These are phyloP conservation scores for Trichoderma gracile DNA, from an alignment of 2,329 filamentous ascomycete genomes.

Conservation along the genomic window DNA sequence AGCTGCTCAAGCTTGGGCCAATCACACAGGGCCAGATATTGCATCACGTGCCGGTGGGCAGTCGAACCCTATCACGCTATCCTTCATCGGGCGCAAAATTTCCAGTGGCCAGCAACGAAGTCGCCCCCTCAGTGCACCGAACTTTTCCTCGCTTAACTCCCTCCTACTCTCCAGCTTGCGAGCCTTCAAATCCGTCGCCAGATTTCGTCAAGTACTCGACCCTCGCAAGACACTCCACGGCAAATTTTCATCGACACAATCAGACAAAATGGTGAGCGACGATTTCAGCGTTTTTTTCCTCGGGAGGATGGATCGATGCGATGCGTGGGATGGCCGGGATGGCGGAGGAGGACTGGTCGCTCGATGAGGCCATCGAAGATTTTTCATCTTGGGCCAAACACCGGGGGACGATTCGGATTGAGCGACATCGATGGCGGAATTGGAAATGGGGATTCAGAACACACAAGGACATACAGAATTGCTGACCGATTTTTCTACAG, in stretches of 20 bases:
- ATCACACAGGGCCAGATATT: slow-evolving; percentile 20
- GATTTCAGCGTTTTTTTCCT: slow-evolving; percentile 28
- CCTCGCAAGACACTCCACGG: slow-evolving; percentile 50
- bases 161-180: slow-evolving; percentile 47
- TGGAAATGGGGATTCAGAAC: not conserved
- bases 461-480: slow-evolving; percentile 28
- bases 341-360: slow-evolving; percentile 27
- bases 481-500: slow-evolving; percentile 60
- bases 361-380: slow-evolving; percentile 29
- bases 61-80: slow-evolving; percentile 44
- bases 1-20: slow-evolving; percentile 27
- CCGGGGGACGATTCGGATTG: slow-evolving; percentile 23
- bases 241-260: slow-evolving; percentile 48
- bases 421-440: slow-evolving; percentile 26
- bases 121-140: slow-evolving; percentile 43
- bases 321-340: slow-evolving; percentile 31
- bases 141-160: slow-evolving; percentile 53
- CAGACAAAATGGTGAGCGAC: slow-evolving; percentile 69
- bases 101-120: slow-evolving; percentile 40
- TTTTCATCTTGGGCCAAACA: not conserved
- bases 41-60: slow-evolving; percentile 42
- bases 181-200: slow-evolving; percentile 57
- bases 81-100: slow-evolving; percentile 42
- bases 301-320: slow-evolving; percentile 28
- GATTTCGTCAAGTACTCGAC: slow-evolving; percentile 54